Evolutionary conservation across 192 early-diverging fungal genomes (phyloP).

Genomic region (Coemansia sp.): DNA sequence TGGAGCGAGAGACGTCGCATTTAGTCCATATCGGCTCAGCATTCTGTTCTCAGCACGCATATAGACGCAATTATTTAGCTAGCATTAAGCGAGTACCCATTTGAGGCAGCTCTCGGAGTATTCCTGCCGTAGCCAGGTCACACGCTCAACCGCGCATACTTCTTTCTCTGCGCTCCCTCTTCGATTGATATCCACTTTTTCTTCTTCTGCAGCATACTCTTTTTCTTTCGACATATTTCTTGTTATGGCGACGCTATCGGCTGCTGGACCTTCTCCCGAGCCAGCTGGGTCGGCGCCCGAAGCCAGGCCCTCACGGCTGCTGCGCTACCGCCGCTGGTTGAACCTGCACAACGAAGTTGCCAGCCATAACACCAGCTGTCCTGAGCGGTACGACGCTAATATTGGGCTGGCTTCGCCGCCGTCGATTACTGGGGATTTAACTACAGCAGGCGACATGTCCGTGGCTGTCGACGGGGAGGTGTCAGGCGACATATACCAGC

Average conservation of each 20-base stretch:
- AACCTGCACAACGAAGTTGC: conserved; percentile 17
- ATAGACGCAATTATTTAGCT: background rate
- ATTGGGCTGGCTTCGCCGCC: conserved; percentile 23
- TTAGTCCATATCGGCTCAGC: background rate
- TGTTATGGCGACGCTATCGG: conserved; percentile 13
- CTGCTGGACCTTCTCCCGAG: conserved; percentile 5
- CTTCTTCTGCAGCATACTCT: background rate
- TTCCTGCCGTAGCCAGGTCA: background rate
- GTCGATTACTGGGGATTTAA: conserved; percentile 5
- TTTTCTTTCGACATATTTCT: conserved; percentile 1
- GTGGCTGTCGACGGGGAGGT: background rate
- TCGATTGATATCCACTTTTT: background rate
- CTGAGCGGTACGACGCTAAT: conserved; percentile 22
- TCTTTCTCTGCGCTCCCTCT: background rate
- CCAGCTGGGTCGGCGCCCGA: conserved; percentile 8
- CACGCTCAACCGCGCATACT: background rate
- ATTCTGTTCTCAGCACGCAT: background rate
- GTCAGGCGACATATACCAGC: conserved; percentile 11
- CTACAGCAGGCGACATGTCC: background rate
- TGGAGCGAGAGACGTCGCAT: background rate
- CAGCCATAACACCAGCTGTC: conserved; percentile 10
- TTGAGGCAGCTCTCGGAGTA: background rate
- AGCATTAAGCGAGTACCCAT: background rate
- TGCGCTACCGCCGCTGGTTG: conserved; percentile 31
- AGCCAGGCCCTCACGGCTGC: conserved; percentile 8